phyloP scores from a whole-genome alignment of 106 monocot genomes.

The Platanthera zijinensis region DNA sequence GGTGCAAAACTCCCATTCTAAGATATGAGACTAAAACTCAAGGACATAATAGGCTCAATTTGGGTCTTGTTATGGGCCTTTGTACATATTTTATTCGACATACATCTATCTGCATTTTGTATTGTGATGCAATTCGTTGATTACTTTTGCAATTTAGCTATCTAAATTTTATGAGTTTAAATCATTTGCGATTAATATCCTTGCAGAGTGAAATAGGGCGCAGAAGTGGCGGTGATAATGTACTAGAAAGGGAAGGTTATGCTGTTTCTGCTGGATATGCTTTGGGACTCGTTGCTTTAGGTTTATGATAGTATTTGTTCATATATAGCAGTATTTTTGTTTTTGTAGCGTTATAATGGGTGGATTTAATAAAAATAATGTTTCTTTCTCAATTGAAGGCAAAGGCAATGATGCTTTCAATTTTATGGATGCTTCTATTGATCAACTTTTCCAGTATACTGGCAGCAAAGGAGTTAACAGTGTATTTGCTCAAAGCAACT shows the following conservation, averaged over 20 bases:
- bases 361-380: background rate
- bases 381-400: conserved; percentile 30
- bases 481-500: conserved; percentile 22
- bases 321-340: background rate
- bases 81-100: no score
- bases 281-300: conserved; percentile 89
- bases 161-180: background rate
- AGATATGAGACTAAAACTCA: no score
- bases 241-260: conserved; percentile 99
- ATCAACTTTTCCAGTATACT: conserved; percentile 73
- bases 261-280: conserved; percentile 98
- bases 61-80: no score
- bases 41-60: no score
- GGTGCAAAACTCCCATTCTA: no score
- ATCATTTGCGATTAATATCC: background rate
- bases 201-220: conserved; percentile 88
- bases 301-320: conserved; percentile 17
- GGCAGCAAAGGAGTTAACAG: conserved; percentile 48
- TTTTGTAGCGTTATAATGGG: background rate
- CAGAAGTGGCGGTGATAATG: conserved; percentile 95
- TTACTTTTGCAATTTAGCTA: background rate
- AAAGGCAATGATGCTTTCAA: conserved; percentile 65
- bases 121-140: no score
- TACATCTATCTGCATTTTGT: background rate
- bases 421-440: conserved; percentile 70